phyloP scores from a whole-genome alignment of 345 rosid genomes.

The Toxicodendron radicans region DNA sequence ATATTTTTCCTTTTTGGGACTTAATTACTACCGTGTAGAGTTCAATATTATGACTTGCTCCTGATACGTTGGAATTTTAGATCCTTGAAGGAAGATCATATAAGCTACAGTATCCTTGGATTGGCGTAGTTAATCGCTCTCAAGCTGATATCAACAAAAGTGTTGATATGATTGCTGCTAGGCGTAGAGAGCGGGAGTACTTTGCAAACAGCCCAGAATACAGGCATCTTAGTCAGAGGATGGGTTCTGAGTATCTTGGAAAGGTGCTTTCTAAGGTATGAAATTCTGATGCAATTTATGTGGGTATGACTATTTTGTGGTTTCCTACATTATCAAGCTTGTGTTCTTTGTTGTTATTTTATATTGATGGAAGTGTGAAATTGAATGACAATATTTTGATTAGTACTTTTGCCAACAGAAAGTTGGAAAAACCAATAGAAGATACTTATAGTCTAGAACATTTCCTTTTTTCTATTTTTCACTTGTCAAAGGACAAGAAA shows the following conservation, averaged over 20 bases:
- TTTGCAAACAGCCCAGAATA: slow-evolving; percentile 65
- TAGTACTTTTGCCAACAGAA: background rate
- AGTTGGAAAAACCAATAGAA: background rate
- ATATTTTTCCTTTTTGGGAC: background rate
- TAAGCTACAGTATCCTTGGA: slow-evolving; percentile 87
- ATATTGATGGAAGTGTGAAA: slow-evolving; percentile 2
- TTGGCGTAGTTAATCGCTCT: slow-evolving; percentile 97
- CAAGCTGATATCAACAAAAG: slow-evolving; percentile 97
- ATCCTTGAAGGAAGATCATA: slow-evolving; percentile 91
- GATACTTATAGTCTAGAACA: background rate
- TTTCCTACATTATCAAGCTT: background rate
- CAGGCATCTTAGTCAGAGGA: slow-evolving; percentile 69
- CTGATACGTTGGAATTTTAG: slow-evolving; percentile 35
- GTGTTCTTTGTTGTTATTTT: background rate
- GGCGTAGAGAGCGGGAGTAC: slow-evolving; percentile 84
- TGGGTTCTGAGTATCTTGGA: slow-evolving; percentile 94
- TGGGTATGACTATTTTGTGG: background rate
- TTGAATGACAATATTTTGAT: background rate
- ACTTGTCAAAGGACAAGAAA: background rate
- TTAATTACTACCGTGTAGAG: slow-evolving; percentile 2
- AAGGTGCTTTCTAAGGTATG: slow-evolving; percentile 93
- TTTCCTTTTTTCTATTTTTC: background rate
- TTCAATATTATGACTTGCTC: slow-evolving; percentile 19
- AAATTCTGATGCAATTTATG: slow-evolving; percentile 2
- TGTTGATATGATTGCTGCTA: slow-evolving; percentile 99